Conservation (phyloP, 140 eudicot genomes). For the Oenanthe javanica region DNA sequence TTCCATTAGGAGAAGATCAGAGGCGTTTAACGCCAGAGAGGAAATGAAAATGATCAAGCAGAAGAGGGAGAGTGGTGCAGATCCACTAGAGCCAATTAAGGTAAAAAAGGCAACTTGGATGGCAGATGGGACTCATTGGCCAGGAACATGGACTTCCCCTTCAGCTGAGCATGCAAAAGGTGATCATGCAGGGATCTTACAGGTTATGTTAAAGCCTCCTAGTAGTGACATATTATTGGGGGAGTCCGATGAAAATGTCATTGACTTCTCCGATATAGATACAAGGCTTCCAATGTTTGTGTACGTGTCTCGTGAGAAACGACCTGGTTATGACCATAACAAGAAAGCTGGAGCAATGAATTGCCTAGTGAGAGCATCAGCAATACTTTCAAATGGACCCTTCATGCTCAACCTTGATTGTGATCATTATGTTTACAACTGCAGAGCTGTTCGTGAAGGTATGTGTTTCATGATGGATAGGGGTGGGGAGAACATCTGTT, state of each 20-base stretch:
- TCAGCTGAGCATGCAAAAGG: constrained; percentile 45
- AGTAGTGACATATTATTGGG: constrained; percentile 36
- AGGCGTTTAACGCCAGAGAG: constrained; percentile 54
- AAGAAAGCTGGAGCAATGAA: constrained; percentile 77
- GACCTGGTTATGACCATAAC: constrained; percentile 59
- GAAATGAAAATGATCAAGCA: constrained; percentile 43
- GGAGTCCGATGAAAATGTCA: constrained; percentile 20
- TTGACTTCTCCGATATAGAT: constrained; percentile 44
- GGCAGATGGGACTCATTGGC: constrained; percentile 71
- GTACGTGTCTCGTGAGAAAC: constrained; percentile 49
- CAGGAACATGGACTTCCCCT: constrained; percentile 50
- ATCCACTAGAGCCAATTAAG: constrained; percentile 32
- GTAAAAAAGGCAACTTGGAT: constrained; percentile 56
- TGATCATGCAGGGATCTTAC: constrained; percentile 58
- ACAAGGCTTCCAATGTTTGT: constrained; percentile 58
- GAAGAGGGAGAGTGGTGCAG: constrained; percentile 37
- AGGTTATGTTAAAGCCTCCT: constrained; percentile 61
- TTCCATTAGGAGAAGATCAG: constrained; percentile 50
- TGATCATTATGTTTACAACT: constrained; percentile 46
- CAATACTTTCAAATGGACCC: constrained; percentile 53
- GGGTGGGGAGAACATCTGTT: constrained; percentile 56
- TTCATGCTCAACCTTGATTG: constrained; percentile 56
- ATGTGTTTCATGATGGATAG: constrained; percentile 69
- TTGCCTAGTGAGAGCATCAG: constrained; percentile 53
- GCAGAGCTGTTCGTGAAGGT: constrained; percentile 56